Evolutionary conservation across 805 yeast genomes (phyloP), one percentile per base, ranked within the genome.

Genomic region (Nakazawaea siamensis): DNA sequence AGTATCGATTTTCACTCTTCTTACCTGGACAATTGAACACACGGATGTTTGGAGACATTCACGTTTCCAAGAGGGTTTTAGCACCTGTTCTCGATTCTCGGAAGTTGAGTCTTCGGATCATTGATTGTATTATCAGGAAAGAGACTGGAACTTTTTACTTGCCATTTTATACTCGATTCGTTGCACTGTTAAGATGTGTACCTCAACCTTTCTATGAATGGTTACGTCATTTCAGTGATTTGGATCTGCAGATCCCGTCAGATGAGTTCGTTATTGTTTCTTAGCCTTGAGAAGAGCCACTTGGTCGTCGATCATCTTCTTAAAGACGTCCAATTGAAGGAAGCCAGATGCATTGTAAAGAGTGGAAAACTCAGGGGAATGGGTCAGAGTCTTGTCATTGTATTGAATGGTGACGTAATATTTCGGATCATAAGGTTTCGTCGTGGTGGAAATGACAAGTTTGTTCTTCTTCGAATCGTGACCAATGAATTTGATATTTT

Each of bases 1-100:
- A 33, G 24, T 45, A 70, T 3, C 45, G 61, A 4, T 41, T 62
- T 19, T 52, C 67, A 12, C 47, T 66, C 9, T 64, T 71, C 5
- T 40, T 60, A 2, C 75, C 78, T 0, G 80, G 80, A 2, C 79
- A 73, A 46, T 47, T 73, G 20, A 54, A 60, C 29, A 58, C 73
- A 1, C 48, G 45, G 8, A 70, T 73, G 77, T 73, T 73, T 43
- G 43, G 45, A 2, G 75, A 70, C 43, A 66, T 70, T 7, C 43
- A 48, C 2, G 66, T 68, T 4, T 54, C 62, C 6, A 51, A 54
- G 27, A 42, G 41, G 20, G 69, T 70, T 39, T 46, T 72, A 29
- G 76, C 76, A 0, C 79, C 80, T 0, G 25, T 69, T 7, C 61
- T 70, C 0, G 58, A 62, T 35, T 63, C 57, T 33, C 23, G 28